Evolutionary conservation across 83 land plant species (phyloP), one percentile per base, ranked within the genome.

Genomic region (Diphasiastrum complanatum): DNA sequence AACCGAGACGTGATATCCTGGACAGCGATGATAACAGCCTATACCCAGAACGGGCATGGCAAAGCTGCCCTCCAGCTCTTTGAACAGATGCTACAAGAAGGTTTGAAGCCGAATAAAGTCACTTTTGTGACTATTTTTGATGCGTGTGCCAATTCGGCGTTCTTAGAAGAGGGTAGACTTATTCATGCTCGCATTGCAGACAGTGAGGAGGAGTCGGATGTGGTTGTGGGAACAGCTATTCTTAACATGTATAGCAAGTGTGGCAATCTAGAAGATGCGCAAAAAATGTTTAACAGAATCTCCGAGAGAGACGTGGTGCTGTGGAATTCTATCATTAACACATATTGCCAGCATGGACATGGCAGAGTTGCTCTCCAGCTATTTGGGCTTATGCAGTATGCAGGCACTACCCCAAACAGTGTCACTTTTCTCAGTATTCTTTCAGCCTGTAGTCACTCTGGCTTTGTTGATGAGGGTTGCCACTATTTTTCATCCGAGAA

Each of bases 231-330:
- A 23, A 58, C 61, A 33, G 61, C 61, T 18, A n/a, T 58, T 32
- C 16, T 58, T 5, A 58, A 58, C n/a, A 32, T 58, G 61, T 58
- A 58, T 58, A 36, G 61, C 43, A 58, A 58, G 19, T 58, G 61
- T 33, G 61, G 43, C 6, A 34, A 36, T 58, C 35, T 58, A 5
- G 10, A 58, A 11, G 61, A 33, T 27, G 56, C 56, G 2, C 26
- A 52, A 3, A 24, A 27, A 11, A 52, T 52, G 26, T 52, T 52
- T 25, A 33, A 52, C 6, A 3, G 28, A 5, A n/a, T 52, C 14
- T 18, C 25, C 23, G 29, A 3, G 4, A 52, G 28, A 27, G 56
- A 52, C 30, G 28, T 52, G 28, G 56, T 52, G n/a, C n/a, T n/a
- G n/a, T n/a, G n/a, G n/a, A n/a, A n/a, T n/a, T n/a, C n/a, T n/a